phyloP scores from a whole-genome alignment of 2,329 filamentous ascomycete species.

The Arthrobotrys sinensis region DNA sequence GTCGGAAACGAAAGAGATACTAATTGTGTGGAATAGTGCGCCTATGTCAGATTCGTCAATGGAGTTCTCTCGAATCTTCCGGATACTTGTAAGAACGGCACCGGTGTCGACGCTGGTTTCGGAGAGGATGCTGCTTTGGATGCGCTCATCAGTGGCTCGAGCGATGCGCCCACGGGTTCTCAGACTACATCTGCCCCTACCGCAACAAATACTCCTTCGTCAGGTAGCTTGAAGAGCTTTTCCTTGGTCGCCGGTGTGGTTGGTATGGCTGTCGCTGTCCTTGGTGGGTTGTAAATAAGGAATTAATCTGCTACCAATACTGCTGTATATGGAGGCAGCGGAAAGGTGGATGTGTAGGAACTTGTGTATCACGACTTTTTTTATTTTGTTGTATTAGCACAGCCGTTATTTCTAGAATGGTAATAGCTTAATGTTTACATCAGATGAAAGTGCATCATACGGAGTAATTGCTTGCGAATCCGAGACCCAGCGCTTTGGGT shows the following conservation, averaged over 20 bases:
- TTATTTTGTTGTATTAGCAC: slow-evolving; percentile 14
- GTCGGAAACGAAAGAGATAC: not conserved
- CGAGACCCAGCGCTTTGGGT: slow-evolving; percentile 22
- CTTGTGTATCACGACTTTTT: slow-evolving; percentile 22
- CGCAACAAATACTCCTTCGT: slow-evolving; percentile 27
- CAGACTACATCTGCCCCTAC: slow-evolving; percentile 37
- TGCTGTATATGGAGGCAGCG: not conserved
- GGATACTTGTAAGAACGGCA: slow-evolving; percentile 49
- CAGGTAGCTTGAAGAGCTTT: slow-evolving; percentile 29
- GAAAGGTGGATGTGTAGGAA: not conserved
- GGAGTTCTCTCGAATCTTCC: slow-evolving; percentile 32
- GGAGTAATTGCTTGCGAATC: not conserved
- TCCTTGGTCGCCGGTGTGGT: slow-evolving; percentile 40
- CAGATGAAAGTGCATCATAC: slow-evolving; percentile 5
- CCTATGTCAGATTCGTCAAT: slow-evolving; percentile 48
- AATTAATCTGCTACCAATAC: not conserved
- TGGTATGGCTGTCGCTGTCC: slow-evolving; percentile 32
- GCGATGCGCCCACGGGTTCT: slow-evolving; percentile 12
- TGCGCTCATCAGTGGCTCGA: slow-evolving; percentile 27
- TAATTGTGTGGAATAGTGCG: slow-evolving; percentile 44
- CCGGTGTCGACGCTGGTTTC: slow-evolving; percentile 43
- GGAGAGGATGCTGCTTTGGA: slow-evolving; percentile 26
- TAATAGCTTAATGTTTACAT: slow-evolving; percentile 28
- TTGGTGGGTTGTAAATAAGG: slow-evolving; percentile 41
- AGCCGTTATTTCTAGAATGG: slow-evolving; percentile 22